These are phyloP conservation scores for Globisporangium paddicum DNA, from an alignment of 352 stramenopile species.

Conservation along the genomic window DNA sequence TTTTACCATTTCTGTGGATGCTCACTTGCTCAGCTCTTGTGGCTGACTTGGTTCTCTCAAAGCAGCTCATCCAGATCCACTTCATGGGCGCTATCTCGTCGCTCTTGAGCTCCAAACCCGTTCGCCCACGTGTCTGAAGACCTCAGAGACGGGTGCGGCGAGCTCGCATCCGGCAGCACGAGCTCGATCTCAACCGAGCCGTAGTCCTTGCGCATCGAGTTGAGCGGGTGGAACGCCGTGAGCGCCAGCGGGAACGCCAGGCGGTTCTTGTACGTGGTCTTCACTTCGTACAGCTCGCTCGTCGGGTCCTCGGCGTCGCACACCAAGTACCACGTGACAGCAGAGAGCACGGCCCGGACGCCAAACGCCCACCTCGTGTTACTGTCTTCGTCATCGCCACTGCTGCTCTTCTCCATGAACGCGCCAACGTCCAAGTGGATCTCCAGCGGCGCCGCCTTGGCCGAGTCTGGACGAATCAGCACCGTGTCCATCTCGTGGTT, in stretches of 20 bases:
- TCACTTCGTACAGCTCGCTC: constrained; percentile 41
- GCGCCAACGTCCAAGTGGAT: constrained; percentile 56
- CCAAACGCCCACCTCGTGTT: constrained; percentile 48
- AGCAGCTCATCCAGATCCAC: background rate
- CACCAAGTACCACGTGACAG: constrained; percentile 66
- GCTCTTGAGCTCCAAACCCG: background rate
- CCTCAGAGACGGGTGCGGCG: background rate
- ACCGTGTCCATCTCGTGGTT: constrained; percentile 48
- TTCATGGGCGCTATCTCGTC: background rate
- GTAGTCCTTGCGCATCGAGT: constrained; percentile 44
- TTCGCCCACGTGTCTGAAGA: background rate
- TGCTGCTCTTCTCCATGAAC: constrained; percentile 25
- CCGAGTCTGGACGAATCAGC: constrained; percentile 61
- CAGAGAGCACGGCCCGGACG: constrained; percentile 40
- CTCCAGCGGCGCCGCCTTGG: constrained; percentile 47
- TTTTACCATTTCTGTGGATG: background rate
- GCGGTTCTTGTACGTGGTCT: constrained; percentile 57
- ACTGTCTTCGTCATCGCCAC: background rate
- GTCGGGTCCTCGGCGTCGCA: constrained; percentile 68
- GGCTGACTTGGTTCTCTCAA: background rate
- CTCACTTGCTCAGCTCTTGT: background rate
- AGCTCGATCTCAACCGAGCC: constrained; percentile 37
- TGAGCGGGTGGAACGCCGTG: constrained; percentile 43
- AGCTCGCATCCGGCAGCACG: background rate
- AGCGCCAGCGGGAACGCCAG: constrained; percentile 55